Evolutionary conservation across 768 basidiomycete genomes (phyloP).

Genomic region (Lentinula raphanica): DNA sequence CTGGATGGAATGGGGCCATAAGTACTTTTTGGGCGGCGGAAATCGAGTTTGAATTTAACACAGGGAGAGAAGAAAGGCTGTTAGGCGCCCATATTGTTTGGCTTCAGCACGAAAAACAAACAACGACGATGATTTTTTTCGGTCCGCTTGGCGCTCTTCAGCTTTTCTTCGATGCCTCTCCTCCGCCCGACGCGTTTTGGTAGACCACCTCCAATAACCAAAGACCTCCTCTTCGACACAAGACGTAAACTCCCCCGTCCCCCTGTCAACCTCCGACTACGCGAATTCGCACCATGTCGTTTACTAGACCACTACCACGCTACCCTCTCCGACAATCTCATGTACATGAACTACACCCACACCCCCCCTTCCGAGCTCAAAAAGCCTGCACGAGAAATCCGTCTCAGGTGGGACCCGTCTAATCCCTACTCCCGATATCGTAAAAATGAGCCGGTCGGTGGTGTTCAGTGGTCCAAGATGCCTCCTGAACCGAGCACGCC

Average conservation of each 20-base stretch:
- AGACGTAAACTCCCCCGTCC: conserved; percentile 65
- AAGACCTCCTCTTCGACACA: conserved; percentile 41
- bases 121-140: neutral
- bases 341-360: conserved; percentile 95
- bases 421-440: conserved; percentile 84
- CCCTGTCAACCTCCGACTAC: conserved; percentile 58
- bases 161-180: neutral
- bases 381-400: conserved; percentile 51
- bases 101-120: neutral
- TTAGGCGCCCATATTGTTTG: neutral
- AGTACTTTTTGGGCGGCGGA: too few relatives aligned
- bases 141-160: neutral
- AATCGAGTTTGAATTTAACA: too few relatives aligned
- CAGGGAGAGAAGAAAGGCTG: neutral
- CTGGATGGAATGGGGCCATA: conserved; percentile 40
- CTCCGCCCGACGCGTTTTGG: conserved; percentile 35
- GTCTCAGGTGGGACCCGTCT: conserved; percentile 65
- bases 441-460: conserved; percentile 69
- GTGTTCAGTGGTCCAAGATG: conserved; percentile 61
- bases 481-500: conserved; percentile 61
- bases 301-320: conserved; percentile 79
- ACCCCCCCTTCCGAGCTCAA: conserved; percentile 29
- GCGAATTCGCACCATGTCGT: conserved; percentile 68
- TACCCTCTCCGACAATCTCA: conserved; percentile 79
- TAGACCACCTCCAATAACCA: conserved; percentile 41